Base-by-base conservation (phyloP, 2,329 filamentous ascomycete genomes). In the Neofusicoccum umdonicola region DNA sequence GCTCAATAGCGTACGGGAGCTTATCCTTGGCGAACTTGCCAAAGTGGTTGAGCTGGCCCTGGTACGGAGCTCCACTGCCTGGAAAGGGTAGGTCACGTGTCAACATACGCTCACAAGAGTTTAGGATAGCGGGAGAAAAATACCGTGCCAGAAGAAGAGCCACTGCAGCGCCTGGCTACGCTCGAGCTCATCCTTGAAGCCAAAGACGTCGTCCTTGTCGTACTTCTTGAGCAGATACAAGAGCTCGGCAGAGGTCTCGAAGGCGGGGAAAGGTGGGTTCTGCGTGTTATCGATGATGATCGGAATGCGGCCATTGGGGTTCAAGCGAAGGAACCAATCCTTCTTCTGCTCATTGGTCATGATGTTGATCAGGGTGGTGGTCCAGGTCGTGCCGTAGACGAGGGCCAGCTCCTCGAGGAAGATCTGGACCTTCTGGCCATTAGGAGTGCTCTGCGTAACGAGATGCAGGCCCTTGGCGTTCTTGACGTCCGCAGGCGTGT, bases 281-380 rank as follows among this genome's bases (percentile, higher is more conserved):
- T 63, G 64, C 1, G 65, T 65, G n/a, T 54, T 51, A 50, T 58
- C 37, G 47, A 62, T 34, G 15, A 65, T 31, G 41, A 48, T 35
- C 2, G 66, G 67, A 15, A 62, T 62, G 19, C 52, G 47, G 13
- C 47, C 48, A 57, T 62, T 66, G 62, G 44, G 67, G 63, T 84
- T 78, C 11, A 84, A 72, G 12, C 76, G 72, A 4, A 84, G 74
- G 68, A 83, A 84, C 81, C 81, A 85, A 54, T 85, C 83, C 64
- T 84, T 82, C 76, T 85, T 85, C 69, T 85, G 83, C 67, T 81
- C 82, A 68, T 84, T 84, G 66, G 81, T 84, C 57, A 71, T 74
- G 69, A 84, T 82, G 70, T 84, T 75, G 68, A 48, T 65, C 17
- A 54, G 56, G 4, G 48, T 54, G 1, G 56, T 61, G 19, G 60